A percentile compares a stretch with the other conserved stretches of the same genome.
Evolutionary conservation across 2,329 filamentous ascomycete species (phyloP).

Genomic region (Colletotrichum higginsianum): DNA sequence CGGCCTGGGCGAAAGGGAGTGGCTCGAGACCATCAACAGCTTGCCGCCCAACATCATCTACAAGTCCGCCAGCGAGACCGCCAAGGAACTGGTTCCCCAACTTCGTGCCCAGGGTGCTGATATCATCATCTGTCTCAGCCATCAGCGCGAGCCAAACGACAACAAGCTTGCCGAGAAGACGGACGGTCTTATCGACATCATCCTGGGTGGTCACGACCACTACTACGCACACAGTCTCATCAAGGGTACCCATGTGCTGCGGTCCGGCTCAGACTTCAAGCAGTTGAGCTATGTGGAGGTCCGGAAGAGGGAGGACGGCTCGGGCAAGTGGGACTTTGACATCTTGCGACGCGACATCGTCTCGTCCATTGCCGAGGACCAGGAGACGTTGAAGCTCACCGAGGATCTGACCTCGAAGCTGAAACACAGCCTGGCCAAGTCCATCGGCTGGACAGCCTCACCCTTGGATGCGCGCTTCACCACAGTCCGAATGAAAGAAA

Average conservation of each 20-base stretch:
- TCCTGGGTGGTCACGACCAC: slow-evolving; percentile 92
- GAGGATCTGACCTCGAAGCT: slow-evolving; percentile 80
- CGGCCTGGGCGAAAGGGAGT: slow-evolving; percentile 88
- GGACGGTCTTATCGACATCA: slow-evolving; percentile 83
- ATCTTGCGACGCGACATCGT: slow-evolving; percentile 83
- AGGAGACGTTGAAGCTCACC: slow-evolving; percentile 73
- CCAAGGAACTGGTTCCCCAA: slow-evolving; percentile 80
- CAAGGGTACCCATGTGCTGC: slow-evolving; percentile 86
- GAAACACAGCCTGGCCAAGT: slow-evolving; percentile 83
- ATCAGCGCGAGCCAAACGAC: slow-evolving; percentile 91
- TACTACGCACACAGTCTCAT: slow-evolving; percentile 85
- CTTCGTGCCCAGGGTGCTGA: slow-evolving; percentile 85
- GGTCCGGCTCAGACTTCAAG: slow-evolving; percentile 93
- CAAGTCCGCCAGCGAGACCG: slow-evolving; percentile 82
- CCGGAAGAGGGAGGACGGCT: slow-evolving; percentile 66
- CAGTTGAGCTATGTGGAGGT: slow-evolving; percentile 91
- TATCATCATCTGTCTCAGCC: slow-evolving; percentile 85
- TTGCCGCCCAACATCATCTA: slow-evolving; percentile 88
- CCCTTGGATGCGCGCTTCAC: slow-evolving; percentile 90
- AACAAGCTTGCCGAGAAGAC: slow-evolving; percentile 85
- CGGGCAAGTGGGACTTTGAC: slow-evolving; percentile 80
- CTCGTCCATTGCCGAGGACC: slow-evolving; percentile 76
- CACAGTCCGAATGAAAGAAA: slow-evolving; percentile 83
- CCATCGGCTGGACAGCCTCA: slow-evolving; percentile 85
- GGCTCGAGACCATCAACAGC: slow-evolving; percentile 90